Percentiles rank a stretch among this genome's conserved stretches.
Conservation (phyloP, 495 filamentous ascomycete genomes). For the Staphylotrichum tortipilum region DNA sequence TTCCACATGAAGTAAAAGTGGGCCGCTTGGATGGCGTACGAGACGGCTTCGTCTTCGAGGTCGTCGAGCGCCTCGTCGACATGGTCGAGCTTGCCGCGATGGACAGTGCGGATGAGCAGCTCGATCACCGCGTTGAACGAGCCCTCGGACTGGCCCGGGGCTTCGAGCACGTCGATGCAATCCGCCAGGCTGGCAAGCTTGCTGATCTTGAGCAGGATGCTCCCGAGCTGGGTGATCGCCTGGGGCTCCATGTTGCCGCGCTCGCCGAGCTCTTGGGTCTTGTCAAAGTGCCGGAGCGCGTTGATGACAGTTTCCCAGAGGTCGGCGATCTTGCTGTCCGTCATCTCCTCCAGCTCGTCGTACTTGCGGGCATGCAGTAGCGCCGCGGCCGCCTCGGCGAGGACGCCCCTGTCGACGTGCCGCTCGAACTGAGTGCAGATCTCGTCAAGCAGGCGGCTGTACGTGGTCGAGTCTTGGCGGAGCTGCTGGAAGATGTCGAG, state of each 20-base stretch:
- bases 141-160: constrained; percentile 44
- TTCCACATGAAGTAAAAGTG: constrained; percentile 97
- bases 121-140: constrained; percentile 48
- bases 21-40: constrained; percentile 59
- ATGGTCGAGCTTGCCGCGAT: constrained; percentile 55
- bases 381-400: constrained; percentile 74
- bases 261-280: constrained; percentile 54
- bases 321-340: constrained; percentile 66
- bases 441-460: constrained; percentile 76
- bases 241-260: constrained; percentile 52
- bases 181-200: constrained; percentile 76
- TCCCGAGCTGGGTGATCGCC: constrained; percentile 60
- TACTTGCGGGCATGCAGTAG: constrained; percentile 77
- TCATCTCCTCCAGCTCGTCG: constrained; percentile 76
- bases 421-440: constrained; percentile 89
- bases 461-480: constrained; percentile 73
- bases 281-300: constrained; percentile 57
- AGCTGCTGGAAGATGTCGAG: constrained; percentile 83
- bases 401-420: constrained; percentile 74
- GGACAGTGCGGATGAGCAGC: constrained; percentile 56
- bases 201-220: constrained; percentile 74
- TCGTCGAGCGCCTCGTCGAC: constrained; percentile 56
- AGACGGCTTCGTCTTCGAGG: constrained; percentile 66
- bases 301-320: constrained; percentile 80
- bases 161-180: constrained; percentile 63